Base-by-base conservation (phyloP, 768 basidiomycete species). In the Fomitopsis pulvina region DNA sequence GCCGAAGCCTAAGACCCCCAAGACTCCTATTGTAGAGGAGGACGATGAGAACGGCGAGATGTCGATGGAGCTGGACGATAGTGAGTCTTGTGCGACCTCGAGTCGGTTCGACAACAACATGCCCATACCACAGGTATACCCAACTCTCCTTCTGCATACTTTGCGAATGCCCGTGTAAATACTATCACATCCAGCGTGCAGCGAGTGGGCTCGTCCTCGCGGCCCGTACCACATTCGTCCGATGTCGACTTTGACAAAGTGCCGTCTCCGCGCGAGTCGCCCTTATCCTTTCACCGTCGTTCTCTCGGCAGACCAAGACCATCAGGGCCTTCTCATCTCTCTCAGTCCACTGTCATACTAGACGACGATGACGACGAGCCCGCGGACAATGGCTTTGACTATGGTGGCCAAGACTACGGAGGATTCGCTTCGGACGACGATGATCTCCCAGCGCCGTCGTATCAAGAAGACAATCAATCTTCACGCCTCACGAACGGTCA, bases 11-110 rank as follows among this genome's bases (percentile, higher is more conserved):
- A 57, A 58, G 32, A 62, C 64, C 3, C 68, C 68, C 11, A 56
- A 58, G 21, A 43, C 45, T 25, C 48, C 27, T 12, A 42, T 43
- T 51, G 52, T 54, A 48, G 47, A 57, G 24, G 65, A 67, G 29
- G 67, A 73, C 24, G 71, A 78, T 20, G 68, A 73, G 40, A 65
- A 83, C 51, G 87, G 84, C 7, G 86, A 87, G 57, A 80, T 81
- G 74, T 82, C 81, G 10, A 89, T 91, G 88, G 84, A 87, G 46
- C 52, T 90, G 32, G 81, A 76, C 26, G 81, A 87, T 54, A 85
- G 86, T 86, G 63, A 63, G 80, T 57, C 39, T 38, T 28, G 16
- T 26, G 25, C 2, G 32, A 16, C n/a, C 41, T 12, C 14, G 21
- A 18, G 30, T 14, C 41, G 25, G 38, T 21, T 29, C 37, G n/a